Conservation (phyloP, 2,329 filamentous ascomycete species). For the Stagonosporopsis rhizophila region DNA sequence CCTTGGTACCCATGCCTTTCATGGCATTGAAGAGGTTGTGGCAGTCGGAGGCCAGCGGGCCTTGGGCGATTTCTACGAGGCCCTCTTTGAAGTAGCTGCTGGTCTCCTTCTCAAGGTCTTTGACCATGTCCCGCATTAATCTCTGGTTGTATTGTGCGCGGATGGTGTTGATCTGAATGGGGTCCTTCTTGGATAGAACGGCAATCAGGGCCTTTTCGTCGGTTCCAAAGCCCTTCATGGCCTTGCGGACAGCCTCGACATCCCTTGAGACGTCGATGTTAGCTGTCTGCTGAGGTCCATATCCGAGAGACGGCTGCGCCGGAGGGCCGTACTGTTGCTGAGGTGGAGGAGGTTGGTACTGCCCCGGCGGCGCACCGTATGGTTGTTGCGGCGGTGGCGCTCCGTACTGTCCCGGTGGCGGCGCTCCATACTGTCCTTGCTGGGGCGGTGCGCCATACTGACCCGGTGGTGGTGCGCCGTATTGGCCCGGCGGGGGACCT, state of each 20-base stretch:
- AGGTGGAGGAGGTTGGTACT: slow-evolving; percentile 30
- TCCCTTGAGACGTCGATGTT: slow-evolving; percentile 70
- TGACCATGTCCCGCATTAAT: slow-evolving; percentile 70
- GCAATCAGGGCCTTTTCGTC: slow-evolving; percentile 80
- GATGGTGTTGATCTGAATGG: slow-evolving; percentile 72
- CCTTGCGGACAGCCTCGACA: slow-evolving; percentile 74
- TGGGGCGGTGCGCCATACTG: slow-evolving; percentile 29
- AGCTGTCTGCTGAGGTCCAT: slow-evolving; percentile 68
- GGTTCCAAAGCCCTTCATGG: slow-evolving; percentile 95
- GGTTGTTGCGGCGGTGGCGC: slow-evolving; percentile 36
- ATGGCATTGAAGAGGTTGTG: slow-evolving; percentile 74
- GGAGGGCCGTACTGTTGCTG: slow-evolving; percentile 46
- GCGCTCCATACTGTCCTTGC: slow-evolving; percentile 39
- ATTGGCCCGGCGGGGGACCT: slow-evolving; percentile 37
- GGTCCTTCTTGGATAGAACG: slow-evolving; percentile 74
- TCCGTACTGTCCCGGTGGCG: slow-evolving; percentile 47
- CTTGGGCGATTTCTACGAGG: slow-evolving; percentile 76
- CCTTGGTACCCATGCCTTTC: slow-evolving; percentile 83
- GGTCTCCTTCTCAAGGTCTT: slow-evolving; percentile 80
- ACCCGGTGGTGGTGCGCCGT: slow-evolving; percentile 34
- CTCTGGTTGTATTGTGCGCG: slow-evolving; percentile 69
- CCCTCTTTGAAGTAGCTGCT: slow-evolving; percentile 74
- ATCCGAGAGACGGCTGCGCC: slow-evolving; percentile 69
- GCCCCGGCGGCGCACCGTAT: slow-evolving; percentile 44
- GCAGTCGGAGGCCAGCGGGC: slow-evolving; percentile 80